These are phyloP conservation scores for Leishmania mexicana DNA, from an alignment of 208 protist genomes.

Conservation along the genomic window DNA sequence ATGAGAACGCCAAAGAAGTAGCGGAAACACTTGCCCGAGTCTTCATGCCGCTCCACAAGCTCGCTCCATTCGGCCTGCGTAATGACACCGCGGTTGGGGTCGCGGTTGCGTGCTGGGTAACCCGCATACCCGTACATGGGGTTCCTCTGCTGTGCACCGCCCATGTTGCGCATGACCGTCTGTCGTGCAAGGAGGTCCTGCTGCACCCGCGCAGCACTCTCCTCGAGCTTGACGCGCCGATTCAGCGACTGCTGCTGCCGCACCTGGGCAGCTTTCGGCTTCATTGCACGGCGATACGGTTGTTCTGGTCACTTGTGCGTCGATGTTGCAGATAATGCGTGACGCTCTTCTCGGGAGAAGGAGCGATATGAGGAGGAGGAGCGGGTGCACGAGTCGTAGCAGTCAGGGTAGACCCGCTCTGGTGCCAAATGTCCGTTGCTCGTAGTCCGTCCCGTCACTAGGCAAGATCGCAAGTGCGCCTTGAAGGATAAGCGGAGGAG, in stretches of 20 bases:
- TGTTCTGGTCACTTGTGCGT: background rate
- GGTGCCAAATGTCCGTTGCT: background rate
- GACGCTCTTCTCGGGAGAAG: background rate
- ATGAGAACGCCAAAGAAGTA: constrained; percentile 63
- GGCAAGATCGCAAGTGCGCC: background rate
- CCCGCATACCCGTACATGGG: constrained; percentile 21
- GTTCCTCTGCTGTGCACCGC: constrained; percentile 1
- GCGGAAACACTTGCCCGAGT: constrained; percentile 76
- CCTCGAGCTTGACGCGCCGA: constrained; percentile 53
- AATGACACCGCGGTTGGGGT: constrained; percentile 77
- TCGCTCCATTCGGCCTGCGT: constrained; percentile 80
- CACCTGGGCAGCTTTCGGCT: constrained; percentile 70
- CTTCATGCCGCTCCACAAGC: constrained; percentile 72
- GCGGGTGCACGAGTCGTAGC: background rate
- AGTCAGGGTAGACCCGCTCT: background rate
- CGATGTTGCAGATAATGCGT: background rate
- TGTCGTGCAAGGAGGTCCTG: constrained; percentile 28
- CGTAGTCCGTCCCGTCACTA: background rate
- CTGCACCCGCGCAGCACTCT: constrained; percentile 48
- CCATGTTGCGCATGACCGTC: constrained; percentile 24
- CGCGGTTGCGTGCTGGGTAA: constrained; percentile 24
- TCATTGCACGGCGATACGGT: constrained; percentile 40
- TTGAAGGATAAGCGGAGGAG: background rate
- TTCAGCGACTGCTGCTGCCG: constrained; percentile 77
- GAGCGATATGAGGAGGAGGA: background rate